Conservation (phyloP, 2,329 filamentous ascomycete species). For the Pyrenophora teres region DNA sequence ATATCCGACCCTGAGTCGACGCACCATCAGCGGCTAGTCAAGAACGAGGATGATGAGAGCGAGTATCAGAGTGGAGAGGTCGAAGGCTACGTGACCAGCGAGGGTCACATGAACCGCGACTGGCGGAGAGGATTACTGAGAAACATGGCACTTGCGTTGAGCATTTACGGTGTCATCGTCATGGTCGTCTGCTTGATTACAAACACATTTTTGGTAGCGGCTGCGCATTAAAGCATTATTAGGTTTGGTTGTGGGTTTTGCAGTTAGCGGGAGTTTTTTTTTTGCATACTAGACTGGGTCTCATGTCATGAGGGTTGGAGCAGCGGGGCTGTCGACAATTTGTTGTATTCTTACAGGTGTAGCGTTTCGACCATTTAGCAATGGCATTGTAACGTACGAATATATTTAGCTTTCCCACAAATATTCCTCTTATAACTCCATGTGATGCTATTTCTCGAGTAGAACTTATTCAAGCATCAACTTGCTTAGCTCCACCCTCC, state of each 20-base stretch:
- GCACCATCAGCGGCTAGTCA: constrained; percentile 83
- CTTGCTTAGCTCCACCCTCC: not conserved
- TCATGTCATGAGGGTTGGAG: not conserved
- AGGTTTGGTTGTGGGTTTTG: not conserved
- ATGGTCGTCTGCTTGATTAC: constrained; percentile 88
- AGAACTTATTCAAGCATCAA: not conserved
- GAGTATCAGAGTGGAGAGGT: constrained; percentile 63
- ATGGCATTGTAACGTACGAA: not conserved
- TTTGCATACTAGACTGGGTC: not conserved
- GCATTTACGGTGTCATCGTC: constrained; percentile 81
- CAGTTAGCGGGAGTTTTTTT: constrained; percentile 10
- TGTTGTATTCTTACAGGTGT: not conserved
- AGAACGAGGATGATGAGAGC: constrained; percentile 86
- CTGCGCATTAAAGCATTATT: constrained; percentile 55
- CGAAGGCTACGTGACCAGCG: constrained; percentile 48
- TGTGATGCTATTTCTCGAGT: not conserved
- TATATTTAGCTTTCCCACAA: not conserved
- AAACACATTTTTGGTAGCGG: constrained; percentile 77
- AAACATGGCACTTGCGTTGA: constrained; percentile 73
- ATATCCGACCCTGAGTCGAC: constrained; percentile 88
- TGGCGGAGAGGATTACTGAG: constrained; percentile 69
- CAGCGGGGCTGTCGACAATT: not conserved
- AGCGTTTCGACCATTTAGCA: too few species aligned
- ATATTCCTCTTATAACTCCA: not conserved
- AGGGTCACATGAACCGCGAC: constrained; percentile 61